Evolutionary conservation across 1,284 basidiomycete species (phyloP).

Genomic region (Ganoderma lucidum): DNA sequence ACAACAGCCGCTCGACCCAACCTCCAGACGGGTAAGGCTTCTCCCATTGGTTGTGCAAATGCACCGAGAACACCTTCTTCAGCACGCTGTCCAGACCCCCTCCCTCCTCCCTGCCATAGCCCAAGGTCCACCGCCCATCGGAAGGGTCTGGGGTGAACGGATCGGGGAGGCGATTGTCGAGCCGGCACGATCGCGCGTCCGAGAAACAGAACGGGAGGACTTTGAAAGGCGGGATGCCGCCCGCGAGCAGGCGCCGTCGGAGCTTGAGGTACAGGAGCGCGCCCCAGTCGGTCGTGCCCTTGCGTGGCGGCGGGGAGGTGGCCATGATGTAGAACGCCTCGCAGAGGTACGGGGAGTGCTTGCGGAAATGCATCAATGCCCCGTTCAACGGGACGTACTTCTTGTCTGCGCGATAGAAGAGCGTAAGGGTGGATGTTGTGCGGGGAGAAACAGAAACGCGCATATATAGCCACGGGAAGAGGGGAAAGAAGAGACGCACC

Average conservation of each 20-base stretch:
- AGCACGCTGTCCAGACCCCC: slow-evolving; percentile 75
- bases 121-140: slow-evolving; percentile 63
- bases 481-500: slow-evolving; percentile 57
- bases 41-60: slow-evolving; percentile 94
- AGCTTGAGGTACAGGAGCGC: slow-evolving; percentile 88
- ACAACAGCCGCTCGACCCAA: slow-evolving; percentile 82
- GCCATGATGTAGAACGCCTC: slow-evolving; percentile 93
- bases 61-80: slow-evolving; percentile 83
- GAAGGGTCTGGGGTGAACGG: slow-evolving; percentile 77
- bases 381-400: slow-evolving; percentile 89
- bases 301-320: slow-evolving; percentile 73
- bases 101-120: slow-evolving; percentile 62
- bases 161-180: slow-evolving; percentile 91
- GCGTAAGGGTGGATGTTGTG: neutral
- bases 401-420: slow-evolving; percentile 65
- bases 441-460: neutral
- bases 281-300: slow-evolving; percentile 91
- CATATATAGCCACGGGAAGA: neutral
- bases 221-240: slow-evolving; percentile 82
- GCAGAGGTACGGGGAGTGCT: slow-evolving; percentile 92
- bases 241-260: slow-evolving; percentile 82
- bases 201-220: slow-evolving; percentile 93
- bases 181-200: slow-evolving; percentile 88
- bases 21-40: slow-evolving; percentile 80
- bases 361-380: slow-evolving; percentile 90